Base-by-base conservation (phyloP, 2,329 filamentous ascomycete genomes). In the Paecilomyces sp. region DNA sequence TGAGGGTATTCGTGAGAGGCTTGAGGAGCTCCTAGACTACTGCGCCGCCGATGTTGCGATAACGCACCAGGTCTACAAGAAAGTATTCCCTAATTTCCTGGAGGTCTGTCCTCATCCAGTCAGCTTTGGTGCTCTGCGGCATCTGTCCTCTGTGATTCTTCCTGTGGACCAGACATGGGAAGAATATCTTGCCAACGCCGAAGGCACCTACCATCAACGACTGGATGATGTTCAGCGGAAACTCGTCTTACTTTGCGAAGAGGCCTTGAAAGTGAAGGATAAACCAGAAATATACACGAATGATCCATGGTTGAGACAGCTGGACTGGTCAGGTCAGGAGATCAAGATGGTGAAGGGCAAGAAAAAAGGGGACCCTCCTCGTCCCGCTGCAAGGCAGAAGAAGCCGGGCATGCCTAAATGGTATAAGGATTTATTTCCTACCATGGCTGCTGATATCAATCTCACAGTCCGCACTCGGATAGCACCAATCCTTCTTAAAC, bases 291-390 rank as follows among this genome's bases (percentile, higher is more conserved):
- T 87, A 54, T 96, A 91, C 78, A 78, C 80, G 58, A 88, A 83
- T 50, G 93, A 99, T 69, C 91, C 92, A 4, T 99, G 95, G 95
- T 76, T 99, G 68, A 84, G 83, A 64, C 94, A 99, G 78, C 83
- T 99, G 57, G 92, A 99, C 78, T 99, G 94, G 94, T 90, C 90
- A 0, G 91, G 91, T 3, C 92, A 97, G 74, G 91, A 96, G 72
- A 82, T 96, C 62, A 92, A 85, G 71, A 94, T 93, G 89, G 87
- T 86, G 24, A 97, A 97, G 72, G 89, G 88, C 3, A 97, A 94
- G 78, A 92, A 89, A 75, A 97, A 96, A 73, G 81, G 79, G 9
- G 91, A 95, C 59, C 87, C 88, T 11, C 88, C 89, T 1, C 82
- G 91, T 53, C 91, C 88, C 31, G 89, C 87, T 7, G 87, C 87